Evolutionary conservation across 306 rosid genomes (phyloP).

Genomic region (Abrus precatorius): DNA sequence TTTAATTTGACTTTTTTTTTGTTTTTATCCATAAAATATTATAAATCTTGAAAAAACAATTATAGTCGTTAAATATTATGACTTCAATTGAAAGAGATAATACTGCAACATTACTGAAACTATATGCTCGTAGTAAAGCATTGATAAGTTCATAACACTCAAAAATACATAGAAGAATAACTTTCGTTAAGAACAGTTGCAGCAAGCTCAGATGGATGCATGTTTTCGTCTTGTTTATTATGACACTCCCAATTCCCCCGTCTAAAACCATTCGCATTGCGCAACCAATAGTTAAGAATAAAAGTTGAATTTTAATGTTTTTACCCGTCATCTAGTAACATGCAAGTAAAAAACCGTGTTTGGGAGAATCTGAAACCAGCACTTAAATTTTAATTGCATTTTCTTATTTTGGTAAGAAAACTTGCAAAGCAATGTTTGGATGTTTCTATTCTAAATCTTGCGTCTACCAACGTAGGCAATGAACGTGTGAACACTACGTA

Average conservation of each 20-base stretch:
- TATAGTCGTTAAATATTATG: background rate
- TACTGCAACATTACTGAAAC: background rate
- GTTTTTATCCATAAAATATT: background rate
- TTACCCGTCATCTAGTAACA: background rate
- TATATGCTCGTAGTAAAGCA: too few relatives aligned
- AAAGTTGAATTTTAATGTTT: background rate
- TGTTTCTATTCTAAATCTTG: background rate
- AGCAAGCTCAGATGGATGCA: background rate
- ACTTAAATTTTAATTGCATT: background rate
- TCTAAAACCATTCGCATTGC: background rate
- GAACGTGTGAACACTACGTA: background rate
- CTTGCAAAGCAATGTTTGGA: background rate
- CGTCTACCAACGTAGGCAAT: background rate
- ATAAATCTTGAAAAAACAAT: background rate
- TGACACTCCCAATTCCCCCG: background rate
- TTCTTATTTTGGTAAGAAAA: background rate
- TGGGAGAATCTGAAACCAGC: background rate
- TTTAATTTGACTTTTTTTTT: background rate
- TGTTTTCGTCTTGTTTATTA: background rate
- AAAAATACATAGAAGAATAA: background rate
- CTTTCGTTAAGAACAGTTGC: background rate
- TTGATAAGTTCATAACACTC: background rate
- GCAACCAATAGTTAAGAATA: background rate
- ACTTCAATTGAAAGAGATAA: background rate
- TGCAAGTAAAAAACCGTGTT: too few relatives aligned